phyloP scores from a whole-genome alignment of 2,329 filamentous ascomycete species.

The Aspergillus vadensis region DNA sequence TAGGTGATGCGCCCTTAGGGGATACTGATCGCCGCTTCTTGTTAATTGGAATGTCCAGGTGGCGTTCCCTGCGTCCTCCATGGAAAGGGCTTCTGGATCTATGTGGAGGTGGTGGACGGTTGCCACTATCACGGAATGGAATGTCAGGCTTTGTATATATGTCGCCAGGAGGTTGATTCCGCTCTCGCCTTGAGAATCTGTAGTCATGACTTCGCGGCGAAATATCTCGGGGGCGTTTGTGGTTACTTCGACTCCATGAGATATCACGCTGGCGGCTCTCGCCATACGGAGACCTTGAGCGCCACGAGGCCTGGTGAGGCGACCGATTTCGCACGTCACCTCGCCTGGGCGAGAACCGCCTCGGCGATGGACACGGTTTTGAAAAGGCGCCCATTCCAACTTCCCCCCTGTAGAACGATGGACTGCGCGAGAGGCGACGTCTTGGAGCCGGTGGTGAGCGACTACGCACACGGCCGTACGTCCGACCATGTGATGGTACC shows the following conservation, averaged over 20 bases:
- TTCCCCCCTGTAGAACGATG: slow-evolving; percentile 41
- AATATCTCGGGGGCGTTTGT: slow-evolving; percentile 39
- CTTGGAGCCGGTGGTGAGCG: slow-evolving; percentile 45
- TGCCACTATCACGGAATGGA: slow-evolving; percentile 33
- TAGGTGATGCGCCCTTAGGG: slow-evolving; percentile 44
- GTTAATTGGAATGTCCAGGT: slow-evolving; percentile 49
- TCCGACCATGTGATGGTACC: slow-evolving; percentile 40
- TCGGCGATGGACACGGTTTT: slow-evolving; percentile 41
- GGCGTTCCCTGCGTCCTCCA: slow-evolving; percentile 51
- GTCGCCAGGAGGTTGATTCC: slow-evolving; percentile 31
- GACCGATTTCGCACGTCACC: slow-evolving; percentile 41
- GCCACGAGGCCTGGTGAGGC: slow-evolving; percentile 38
- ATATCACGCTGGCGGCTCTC: slow-evolving; percentile 34
- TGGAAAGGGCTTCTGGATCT: slow-evolving; percentile 58
- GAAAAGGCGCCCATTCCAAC: slow-evolving; percentile 33
- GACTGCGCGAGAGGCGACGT: slow-evolving; percentile 48
- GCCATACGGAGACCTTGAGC: slow-evolving; percentile 43
- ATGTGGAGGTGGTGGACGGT: slow-evolving; percentile 42
- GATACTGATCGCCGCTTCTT: slow-evolving; percentile 58
- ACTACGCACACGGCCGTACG: slow-evolving; percentile 42
- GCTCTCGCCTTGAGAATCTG: slow-evolving; percentile 37
- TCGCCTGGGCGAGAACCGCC: slow-evolving; percentile 45
- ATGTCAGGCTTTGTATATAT: slow-evolving; percentile 32
- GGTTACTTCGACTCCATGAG: slow-evolving; percentile 35
- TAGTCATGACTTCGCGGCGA: slow-evolving; percentile 38